phyloP scores from a whole-genome alignment of 129 eudicot genomes.

The Pulicaria dysenterica region DNA sequence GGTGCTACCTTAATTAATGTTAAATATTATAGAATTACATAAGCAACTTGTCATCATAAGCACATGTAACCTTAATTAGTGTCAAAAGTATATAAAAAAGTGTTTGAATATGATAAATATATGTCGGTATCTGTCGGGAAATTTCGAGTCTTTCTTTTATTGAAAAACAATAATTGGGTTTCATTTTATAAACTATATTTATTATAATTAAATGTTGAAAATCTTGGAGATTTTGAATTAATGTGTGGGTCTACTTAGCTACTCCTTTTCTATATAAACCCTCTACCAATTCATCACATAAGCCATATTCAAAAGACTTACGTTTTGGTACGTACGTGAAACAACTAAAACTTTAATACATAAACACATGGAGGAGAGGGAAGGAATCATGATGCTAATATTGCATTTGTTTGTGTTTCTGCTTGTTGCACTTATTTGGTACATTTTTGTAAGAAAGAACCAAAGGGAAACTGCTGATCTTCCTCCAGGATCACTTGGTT shows the following conservation, averaged over 20 bases:
- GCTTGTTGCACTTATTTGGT: conserved; percentile 38
- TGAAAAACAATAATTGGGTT: not conserved
- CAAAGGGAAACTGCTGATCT: conserved; percentile 35
- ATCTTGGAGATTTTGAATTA: conserved; percentile 25
- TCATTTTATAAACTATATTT: not conserved
- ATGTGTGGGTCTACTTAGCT: not conserved
- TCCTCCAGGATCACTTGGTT: conserved; percentile 68
- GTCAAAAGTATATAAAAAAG: not conserved
- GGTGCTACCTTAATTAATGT: too few relatives aligned
- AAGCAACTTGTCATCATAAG: too few relatives aligned
- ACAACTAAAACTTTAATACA: not conserved
- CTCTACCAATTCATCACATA: conserved; percentile 20
- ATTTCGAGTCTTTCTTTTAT: conserved; percentile 25
- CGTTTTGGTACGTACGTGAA: conserved; percentile 17
- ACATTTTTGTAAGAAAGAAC: conserved; percentile 33
- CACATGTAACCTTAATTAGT: too few relatives aligned
- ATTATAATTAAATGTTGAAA: not conserved
- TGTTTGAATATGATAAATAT: not conserved
- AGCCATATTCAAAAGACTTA: conserved; percentile 27
- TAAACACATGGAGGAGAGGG: conserved; percentile 24
- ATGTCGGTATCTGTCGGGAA: not conserved
- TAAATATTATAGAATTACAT: too few relatives aligned
- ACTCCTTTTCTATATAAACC: conserved; percentile 39
- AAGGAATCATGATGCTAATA: conserved; percentile 29
- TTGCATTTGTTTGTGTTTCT: conserved; percentile 35